phyloP scores from a whole-genome alignment of 1,284 basidiomycete genomes.

The Melampsora larici-populina region DNA sequence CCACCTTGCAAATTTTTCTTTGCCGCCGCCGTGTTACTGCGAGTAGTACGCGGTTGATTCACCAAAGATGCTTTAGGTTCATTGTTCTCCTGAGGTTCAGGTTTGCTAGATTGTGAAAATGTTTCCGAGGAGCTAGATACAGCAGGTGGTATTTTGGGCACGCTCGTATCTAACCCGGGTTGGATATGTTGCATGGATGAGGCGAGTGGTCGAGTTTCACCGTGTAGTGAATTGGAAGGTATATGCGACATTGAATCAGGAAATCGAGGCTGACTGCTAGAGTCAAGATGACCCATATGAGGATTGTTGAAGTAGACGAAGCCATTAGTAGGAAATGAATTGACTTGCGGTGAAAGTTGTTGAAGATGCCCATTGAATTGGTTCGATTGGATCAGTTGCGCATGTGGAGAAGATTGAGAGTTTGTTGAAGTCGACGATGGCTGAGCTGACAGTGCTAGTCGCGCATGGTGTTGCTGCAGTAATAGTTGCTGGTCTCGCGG shows the following conservation, averaged over 20 bases:
- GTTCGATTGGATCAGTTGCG: not conserved
- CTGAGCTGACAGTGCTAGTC: not conserved
- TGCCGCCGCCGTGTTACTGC: not conserved
- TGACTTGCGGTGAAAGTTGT: not conserved
- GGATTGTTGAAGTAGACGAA: not conserved
- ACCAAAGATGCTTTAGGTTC: not conserved
- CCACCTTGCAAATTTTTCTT: not conserved
- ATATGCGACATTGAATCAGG: slow-evolving; percentile 1
- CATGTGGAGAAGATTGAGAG: not conserved
- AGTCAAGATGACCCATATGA: not conserved
- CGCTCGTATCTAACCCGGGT: not conserved
- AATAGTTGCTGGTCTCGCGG: not conserved
- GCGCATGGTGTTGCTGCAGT: not conserved
- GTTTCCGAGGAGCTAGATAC: not conserved
- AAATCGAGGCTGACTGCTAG: not conserved
- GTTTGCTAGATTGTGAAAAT: not conserved
- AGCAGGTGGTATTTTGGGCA: slow-evolving; percentile 1
- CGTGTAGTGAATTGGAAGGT: not conserved
- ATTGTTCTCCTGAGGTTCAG: not conserved
- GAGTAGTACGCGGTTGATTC: not conserved
- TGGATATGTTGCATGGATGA: not conserved
- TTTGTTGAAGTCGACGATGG: not conserved
- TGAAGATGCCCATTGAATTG: not conserved
- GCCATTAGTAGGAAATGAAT: not conserved
- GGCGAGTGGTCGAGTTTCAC: not conserved